Base-by-base conservation (phyloP, 2,329 filamentous ascomycete species). In the Ilyonectria mors-panacis region DNA sequence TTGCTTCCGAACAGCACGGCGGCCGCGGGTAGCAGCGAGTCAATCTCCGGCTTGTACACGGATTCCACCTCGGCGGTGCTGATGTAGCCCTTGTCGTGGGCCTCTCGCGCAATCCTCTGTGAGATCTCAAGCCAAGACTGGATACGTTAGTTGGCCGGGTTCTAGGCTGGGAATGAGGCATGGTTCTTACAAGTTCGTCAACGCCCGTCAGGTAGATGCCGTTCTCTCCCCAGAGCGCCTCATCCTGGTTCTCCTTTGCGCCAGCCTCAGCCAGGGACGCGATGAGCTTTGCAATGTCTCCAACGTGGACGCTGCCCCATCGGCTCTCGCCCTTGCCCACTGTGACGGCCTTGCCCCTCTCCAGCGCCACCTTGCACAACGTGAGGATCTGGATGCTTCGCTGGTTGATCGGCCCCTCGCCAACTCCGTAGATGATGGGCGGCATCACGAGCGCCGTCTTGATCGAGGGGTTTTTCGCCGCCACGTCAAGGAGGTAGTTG, bases 1-100 rank as follows among this genome's bases (percentile, higher is more conserved):
- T 91, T 91, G 54, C 84, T 83, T 0, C 89, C 89, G 80, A 87
- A 89, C 6, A 86, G 78, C 7, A 86, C 78, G 47, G 81, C 79
- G 10, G 86, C 87, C 53, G 81, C 81, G 0, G 81, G 78, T 0
- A 82, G 78, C 17, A 85, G 75, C 17, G 81, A 79, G 50, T 85
- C 80, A 2, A 84, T 83, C 8, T 87, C 85, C 0, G 81, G 79
- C 0, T 79, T 68, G n/a, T 78, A 72, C 7, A 78, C 56, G 73
- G 76, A 72, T 21, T 81, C 73, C 7, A 80, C 71, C 5, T 74
- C 66, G 3, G 67, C 60, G 1, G 66, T 72, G 2, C 70, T 28
- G 9, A 78, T 75, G 1, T 74, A 58, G 0, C 76, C 78, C 37
- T 77, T 70, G 0, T 73, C 59, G 2, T 67, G 67, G n/a, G 78